Base-by-base conservation (phyloP, 768 basidiomycete genomes). In the Boletus tomentosulus region DNA sequence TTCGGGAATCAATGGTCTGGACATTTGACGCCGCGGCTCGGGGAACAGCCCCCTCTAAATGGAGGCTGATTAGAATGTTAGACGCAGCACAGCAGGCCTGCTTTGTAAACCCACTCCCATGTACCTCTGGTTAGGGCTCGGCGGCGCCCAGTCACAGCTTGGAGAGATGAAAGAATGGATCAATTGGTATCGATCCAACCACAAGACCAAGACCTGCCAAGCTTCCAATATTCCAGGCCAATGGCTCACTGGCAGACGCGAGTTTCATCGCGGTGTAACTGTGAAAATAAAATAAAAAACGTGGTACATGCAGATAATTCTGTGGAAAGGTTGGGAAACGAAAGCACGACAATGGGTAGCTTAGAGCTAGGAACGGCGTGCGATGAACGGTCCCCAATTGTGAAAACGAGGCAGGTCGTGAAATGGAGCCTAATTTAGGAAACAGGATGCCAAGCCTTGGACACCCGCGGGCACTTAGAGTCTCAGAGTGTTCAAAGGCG, bases 21-120 rank as follows among this genome's bases (percentile, higher is more conserved):
- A 57, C 66, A 60, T 54, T 62, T 61, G 59, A 54, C 57, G 31
- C 68, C 62, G 60, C 62, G 67, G 66, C 65, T 58, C 63, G 67
- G 60, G 62, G 66, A 66, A 67, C 66, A 64, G 66, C 66, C 66
- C 45, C 57, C 65, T 55, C 50, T 62, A 66, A 64, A 67, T 67
- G 62, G 59, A 68, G 57, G 48, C 28, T 57, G 57, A 62, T 62
- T 59, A 55, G 66, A 67, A 66, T 64, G 62, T 57, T 60, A 62
- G 50, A 59, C 42, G 58, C 47, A 59, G 62, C 66, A 68, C 62
- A 64, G 66, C 66, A 30, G 37, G 34, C 44, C 53, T 47, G 55
- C 47, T 57, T 60, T 62, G 57, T 50, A 51, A 55, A 57, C 45
- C 53, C 53, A 51, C 46, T 27, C 52, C 52, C 30, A 44, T 46